phyloP scores from a whole-genome alignment of 176 grass and related monocot genomes.

The Puccinellia tenuiflora region DNA sequence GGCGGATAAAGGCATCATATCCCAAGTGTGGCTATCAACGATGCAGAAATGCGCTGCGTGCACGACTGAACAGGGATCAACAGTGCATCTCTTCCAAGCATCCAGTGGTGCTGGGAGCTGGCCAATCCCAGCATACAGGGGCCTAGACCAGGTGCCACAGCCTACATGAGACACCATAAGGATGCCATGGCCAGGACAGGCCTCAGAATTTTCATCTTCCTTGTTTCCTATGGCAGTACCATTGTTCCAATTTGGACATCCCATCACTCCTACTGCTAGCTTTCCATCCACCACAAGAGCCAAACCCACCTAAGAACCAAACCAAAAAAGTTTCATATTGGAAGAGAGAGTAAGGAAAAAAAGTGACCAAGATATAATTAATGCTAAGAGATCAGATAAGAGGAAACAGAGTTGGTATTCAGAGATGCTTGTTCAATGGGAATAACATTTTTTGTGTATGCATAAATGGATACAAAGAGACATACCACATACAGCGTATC shows the following conservation, averaged over 20 bases:
- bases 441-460: too few species aligned
- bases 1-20: slow-evolving; percentile 76
- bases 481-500: slow-evolving; percentile 91
- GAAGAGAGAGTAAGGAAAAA: not conserved
- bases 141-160: slow-evolving; percentile 76
- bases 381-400: not conserved
- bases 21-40: slow-evolving; percentile 88
- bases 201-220: slow-evolving; percentile 19
- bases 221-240: not conserved
- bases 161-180: slow-evolving; percentile 80
- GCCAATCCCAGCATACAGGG: slow-evolving; percentile 22
- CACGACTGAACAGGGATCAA: slow-evolving; percentile 54
- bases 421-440: not conserved
- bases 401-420: slow-evolving; percentile 18
- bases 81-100: slow-evolving; percentile 72
- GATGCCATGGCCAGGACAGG: slow-evolving; percentile 33
- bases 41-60: slow-evolving; percentile 73
- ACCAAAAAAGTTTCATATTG: not conserved
- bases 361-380: not conserved
- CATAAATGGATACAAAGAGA: not conserved
- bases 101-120: slow-evolving; percentile 13
- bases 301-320: slow-evolving; percentile 62
- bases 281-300: slow-evolving; percentile 82
- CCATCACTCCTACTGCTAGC: slow-evolving; percentile 76
- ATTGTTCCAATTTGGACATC: slow-evolving; percentile 74